Base-by-base conservation (phyloP, 192 early-diverging fungal genomes). In the Dimargaris cristalligena region DNA sequence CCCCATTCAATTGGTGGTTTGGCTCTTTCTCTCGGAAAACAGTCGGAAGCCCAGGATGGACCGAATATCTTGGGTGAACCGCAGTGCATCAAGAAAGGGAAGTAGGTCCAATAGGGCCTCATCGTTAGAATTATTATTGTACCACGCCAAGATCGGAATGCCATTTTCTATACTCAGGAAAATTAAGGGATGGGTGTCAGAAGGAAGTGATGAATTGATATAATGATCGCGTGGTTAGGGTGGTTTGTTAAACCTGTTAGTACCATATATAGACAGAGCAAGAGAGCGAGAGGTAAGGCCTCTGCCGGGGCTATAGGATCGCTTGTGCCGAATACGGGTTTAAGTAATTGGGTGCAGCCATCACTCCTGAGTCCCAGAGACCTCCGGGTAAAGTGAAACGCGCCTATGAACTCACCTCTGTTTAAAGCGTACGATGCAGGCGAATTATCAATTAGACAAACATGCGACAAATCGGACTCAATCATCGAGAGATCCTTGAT, bases 91-190 rank as follows among this genome's bases (percentile, higher is more conserved):
- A 61, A 94, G 64, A 61, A 94, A 87, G 4, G 89, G 91, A 10
- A 94, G 69, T 47, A 94, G 69, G 62, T 94, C 87, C 60, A 94
- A 73, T 34, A 94, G 67, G 4, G 80, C 84, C 63, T 91, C 86
- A 60, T 94, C 91, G 31, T 78, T 73, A 46, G 78, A 68, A 28
- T 60, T 33, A 62, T 89, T 82, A 62, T 65, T 74, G 34, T 87
- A 84, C 91, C 91, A 94, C n/a, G 74, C 80, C 59, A 86, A 78
- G 44, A 92, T 88, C 31, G 91, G 88, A 54, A 94, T 89, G 25
- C 85, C 89, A 65, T 94, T 94, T 45, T 92, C 91, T 89, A 49
- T 45, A 48, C 6, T 13, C 31, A 25, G 20, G 25, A 34, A 25
- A 51, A 30, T n/a, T 29, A 14, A 10, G 10, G 11, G 20, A 46